These are phyloP conservation scores for Trypanosoma rangeli DNA, from an alignment of 208 protist species.

Conservation along the genomic window DNA sequence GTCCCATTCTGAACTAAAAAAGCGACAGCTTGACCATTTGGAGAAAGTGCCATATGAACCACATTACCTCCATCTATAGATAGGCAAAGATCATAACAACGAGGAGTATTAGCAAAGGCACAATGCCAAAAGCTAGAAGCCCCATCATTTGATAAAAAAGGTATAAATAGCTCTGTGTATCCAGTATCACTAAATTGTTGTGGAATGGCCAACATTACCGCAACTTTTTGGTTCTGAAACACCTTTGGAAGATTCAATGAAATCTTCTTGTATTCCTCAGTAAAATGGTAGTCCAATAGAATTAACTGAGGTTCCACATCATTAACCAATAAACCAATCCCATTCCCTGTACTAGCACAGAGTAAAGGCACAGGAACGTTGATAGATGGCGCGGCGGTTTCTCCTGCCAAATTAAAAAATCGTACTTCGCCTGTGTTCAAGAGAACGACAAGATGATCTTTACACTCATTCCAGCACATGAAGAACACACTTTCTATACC, in stretches of 20 bases:
- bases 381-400: conserved; percentile 29
- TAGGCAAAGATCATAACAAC: conserved; percentile 45
- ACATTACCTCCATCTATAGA: conserved; percentile 62
- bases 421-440: conserved; percentile 44
- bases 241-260: conserved; percentile 15
- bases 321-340: conserved; percentile 38
- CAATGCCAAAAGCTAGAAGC: conserved; percentile 37
- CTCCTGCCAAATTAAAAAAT: conserved; percentile 61
- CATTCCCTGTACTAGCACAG: conserved; percentile 40
- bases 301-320: conserved; percentile 7
- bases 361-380: conserved; percentile 35
- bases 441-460: conserved; percentile 72
- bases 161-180: conserved; percentile 38
- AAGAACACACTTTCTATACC: conserved; percentile 54
- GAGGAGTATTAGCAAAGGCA: conserved; percentile 28
- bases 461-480: conserved; percentile 62
- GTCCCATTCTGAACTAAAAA: conserved; percentile 64
- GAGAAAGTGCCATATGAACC: conserved; percentile 56
- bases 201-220: conserved; percentile 31
- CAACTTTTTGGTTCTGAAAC: conserved; percentile 17
- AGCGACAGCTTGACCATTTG: conserved; percentile 37
- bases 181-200: conserved; percentile 35
- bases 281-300: conserved; percentile 10
- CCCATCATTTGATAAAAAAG: conserved; percentile 25
- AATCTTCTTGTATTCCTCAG: conserved; percentile 11